A percentile compares a stretch with the other conserved stretches of the same genome.
Evolutionary conservation across 805 yeast species (phyloP).

Genomic region (Candida krabiensis): DNA sequence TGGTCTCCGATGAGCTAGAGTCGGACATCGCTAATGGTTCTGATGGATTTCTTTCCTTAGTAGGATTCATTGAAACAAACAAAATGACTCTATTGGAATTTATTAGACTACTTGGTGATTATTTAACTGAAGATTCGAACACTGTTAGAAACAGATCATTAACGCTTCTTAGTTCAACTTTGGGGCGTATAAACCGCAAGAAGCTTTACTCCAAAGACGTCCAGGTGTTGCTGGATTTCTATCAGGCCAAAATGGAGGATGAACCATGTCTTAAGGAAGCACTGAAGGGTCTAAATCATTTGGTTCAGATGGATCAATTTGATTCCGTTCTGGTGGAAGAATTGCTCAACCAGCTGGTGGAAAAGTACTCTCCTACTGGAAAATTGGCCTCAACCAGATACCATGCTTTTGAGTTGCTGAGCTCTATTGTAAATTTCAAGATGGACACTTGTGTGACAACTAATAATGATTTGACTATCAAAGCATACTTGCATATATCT

Average conservation of each 20-base stretch:
- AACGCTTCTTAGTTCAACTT: slow-evolving; percentile 39
- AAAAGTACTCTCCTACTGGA: slow-evolving; percentile 53
- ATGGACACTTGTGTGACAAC: slow-evolving; percentile 20
- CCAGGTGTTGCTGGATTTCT: slow-evolving; percentile 54
- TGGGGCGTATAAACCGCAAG: slow-evolving; percentile 27
- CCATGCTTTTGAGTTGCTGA: slow-evolving; percentile 53
- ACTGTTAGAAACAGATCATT: slow-evolving; percentile 40
- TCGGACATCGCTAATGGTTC: slow-evolving; percentile 30
- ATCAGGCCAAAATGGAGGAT: slow-evolving; percentile 68
- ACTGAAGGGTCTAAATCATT: slow-evolving; percentile 50
- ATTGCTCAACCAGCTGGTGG: slow-evolving; percentile 37
- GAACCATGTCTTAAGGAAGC: slow-evolving; percentile 51
- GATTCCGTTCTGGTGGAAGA: slow-evolving; percentile 34
- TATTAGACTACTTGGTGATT: slow-evolving; percentile 46
- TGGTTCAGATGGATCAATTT: slow-evolving; percentile 54
- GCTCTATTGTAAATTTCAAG: slow-evolving; percentile 34
- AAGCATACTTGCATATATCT: slow-evolving; percentile 65
- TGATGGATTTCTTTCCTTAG: slow-evolving; percentile 30
- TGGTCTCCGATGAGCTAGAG: slow-evolving; percentile 41
- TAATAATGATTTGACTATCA: slow-evolving; percentile 44
- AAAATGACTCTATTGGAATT: slow-evolving; percentile 40
- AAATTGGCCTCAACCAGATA: slow-evolving; percentile 64
- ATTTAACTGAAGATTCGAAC: slow-evolving; percentile 48
- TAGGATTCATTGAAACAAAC: slow-evolving; percentile 24
- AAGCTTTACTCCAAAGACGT: slow-evolving; percentile 44